Base-by-base conservation (phyloP, 768 basidiomycete genomes). In the Pleurotus tuoliensis region DNA sequence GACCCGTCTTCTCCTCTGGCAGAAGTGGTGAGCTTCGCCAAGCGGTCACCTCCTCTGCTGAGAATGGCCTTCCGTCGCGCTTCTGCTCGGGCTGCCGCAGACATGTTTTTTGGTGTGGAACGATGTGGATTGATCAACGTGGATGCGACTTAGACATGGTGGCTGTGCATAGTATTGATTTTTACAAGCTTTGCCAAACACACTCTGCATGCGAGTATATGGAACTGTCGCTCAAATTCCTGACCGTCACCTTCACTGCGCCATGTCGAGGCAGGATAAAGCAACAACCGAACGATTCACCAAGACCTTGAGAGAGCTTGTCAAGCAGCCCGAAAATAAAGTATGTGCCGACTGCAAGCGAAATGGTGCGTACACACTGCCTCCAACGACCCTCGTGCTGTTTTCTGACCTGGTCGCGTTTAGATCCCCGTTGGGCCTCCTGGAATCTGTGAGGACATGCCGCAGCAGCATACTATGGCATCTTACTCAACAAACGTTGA, bases 361-460 rank as follows among this genome's bases (percentile, higher is more conserved):
- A 59, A 95, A 97, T 70, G 96, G 95, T 92, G 63, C 37, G 86
- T 71, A 52, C 55, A 20, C 59, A 8, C 13, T 55, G 45, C 56
- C 50, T 22, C 43, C 30, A n/a, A 4, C 15, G 57, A 24, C 43
- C 30, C 30, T 34, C 30, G 30, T 34, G 30, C 3, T 34, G 30
- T 34, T 8, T 34, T 37, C 30, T 53, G 55, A 45, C 47, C 57
- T 59, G 59, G 43, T 51, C 43, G 47, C 15, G 20, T 40, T 22
- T 49, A 97, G 95, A 98, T 78, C 92, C 96, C 44, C 82, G 96
- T 63, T 99, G 96, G 96, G 96, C 96, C 43, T 94, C 93, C 6
- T 97, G 94, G 90, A 98, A 98, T 70, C 72, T 98, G 90, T 93
- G 67, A 61, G 86, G 65, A 15, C 13, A 16, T 25, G 20, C 11